Evolutionary conservation across 768 basidiomycete genomes (phyloP).

Genomic region (Leccinellum albellum): DNA sequence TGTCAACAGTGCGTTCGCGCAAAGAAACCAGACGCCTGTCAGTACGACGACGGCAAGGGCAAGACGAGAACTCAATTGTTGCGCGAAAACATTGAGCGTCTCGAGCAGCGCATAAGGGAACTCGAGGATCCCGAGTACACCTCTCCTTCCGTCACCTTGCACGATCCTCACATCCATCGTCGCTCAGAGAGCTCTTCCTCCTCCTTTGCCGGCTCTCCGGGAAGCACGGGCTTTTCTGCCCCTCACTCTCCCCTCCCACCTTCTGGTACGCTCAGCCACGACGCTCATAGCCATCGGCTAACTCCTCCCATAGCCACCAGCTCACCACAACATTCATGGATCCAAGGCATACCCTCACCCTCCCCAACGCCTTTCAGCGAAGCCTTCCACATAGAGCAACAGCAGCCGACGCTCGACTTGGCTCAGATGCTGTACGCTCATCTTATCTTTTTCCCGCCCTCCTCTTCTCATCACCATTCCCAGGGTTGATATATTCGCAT

Average conservation of each 20-base stretch:
- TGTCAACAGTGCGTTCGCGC: conserved; percentile 77
- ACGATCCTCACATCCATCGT: conserved; percentile 54
- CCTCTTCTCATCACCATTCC: conserved; percentile 8
- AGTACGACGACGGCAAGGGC: conserved; percentile 82
- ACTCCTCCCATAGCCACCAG: conserved; percentile 34
- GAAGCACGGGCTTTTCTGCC: conserved; percentile 47
- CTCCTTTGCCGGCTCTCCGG: conserved; percentile 48
- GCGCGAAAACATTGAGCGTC: conserved; percentile 69
- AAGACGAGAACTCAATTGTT: conserved; percentile 79
- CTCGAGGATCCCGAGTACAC: conserved; percentile 73
- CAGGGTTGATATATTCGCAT: conserved; percentile 72
- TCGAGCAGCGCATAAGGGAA: conserved; percentile 68
- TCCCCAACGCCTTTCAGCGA: conserved; percentile 55
- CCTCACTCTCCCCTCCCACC: conserved; percentile 58
- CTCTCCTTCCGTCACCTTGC: conserved; percentile 64
- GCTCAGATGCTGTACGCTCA: conserved; percentile 60
- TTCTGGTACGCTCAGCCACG: conserved; percentile 38
- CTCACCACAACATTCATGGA: conserved; percentile 54
- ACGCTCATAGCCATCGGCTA: neutral
- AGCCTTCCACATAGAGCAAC: conserved; percentile 41
- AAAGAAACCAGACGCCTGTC: conserved; percentile 71
- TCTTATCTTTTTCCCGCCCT: conserved; percentile 6
- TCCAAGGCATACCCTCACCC: conserved; percentile 45
- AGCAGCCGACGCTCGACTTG: conserved; percentile 54
- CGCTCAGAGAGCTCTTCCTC: conserved; percentile 50